Conservation (phyloP, 768 basidiomycete species). For the Inosperma sp. region DNA sequence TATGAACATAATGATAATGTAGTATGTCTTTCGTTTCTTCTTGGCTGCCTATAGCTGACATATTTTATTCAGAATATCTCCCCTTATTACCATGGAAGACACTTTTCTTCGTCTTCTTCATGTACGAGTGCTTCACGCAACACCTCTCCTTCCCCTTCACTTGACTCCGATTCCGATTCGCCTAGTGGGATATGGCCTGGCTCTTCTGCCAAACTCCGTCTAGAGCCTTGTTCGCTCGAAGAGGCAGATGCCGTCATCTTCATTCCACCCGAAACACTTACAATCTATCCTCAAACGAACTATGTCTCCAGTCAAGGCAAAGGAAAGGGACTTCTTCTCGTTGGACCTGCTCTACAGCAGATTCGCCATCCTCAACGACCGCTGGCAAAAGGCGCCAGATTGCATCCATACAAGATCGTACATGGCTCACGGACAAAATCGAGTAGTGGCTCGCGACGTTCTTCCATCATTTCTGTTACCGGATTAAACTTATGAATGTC, state of each 20-base stretch:
- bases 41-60: background rate
- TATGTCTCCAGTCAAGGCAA: constrained; percentile 18
- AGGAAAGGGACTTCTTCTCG: constrained; percentile 38
- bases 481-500: constrained; percentile 8
- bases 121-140: constrained; percentile 17
- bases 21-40: background rate
- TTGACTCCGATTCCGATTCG: constrained; percentile 11
- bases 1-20: constrained; percentile 19
- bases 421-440: constrained; percentile 6
- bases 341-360: constrained; percentile 44
- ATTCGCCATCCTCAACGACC: constrained; percentile 40
- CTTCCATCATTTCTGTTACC: constrained; percentile 18
- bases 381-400: constrained; percentile 42
- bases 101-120: constrained; percentile 28
- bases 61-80: background rate
- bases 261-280: constrained; percentile 30
- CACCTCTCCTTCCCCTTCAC: constrained; percentile 18
- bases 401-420: constrained; percentile 48
- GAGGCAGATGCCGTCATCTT: constrained; percentile 51
- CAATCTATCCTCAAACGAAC: constrained; percentile 5
- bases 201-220: constrained; percentile 31
- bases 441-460: constrained; percentile 7
- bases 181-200: too few species aligned
- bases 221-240: constrained; percentile 48
- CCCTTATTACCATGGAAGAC: background rate